Percentiles rank a stretch among this genome's conserved stretches.
Conservation (phyloP, 192 early-diverging fungal genomes). For the Umbelopsis vinacea region DNA sequence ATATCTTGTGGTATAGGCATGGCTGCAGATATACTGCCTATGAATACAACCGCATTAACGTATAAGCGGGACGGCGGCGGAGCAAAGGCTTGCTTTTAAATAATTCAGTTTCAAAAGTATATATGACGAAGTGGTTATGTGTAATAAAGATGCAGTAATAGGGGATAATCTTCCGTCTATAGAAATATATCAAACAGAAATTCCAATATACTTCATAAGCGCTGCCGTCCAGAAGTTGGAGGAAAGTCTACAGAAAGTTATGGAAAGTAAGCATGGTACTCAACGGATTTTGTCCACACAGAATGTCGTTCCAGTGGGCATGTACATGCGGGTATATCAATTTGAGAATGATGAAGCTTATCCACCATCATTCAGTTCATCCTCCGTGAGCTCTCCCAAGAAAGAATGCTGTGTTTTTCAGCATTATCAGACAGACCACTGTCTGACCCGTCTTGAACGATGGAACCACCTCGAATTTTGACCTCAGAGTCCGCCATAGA, state of each 20-base stretch:
- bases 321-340: neutral
- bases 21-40: neutral
- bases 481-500: neutral
- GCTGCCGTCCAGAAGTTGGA: too few species aligned
- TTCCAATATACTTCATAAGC: too few species aligned
- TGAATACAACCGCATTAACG: too few species aligned
- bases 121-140: too few species aligned
- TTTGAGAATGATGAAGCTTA: neutral
- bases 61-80: too few species aligned
- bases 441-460: constrained; percentile 8
- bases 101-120: neutral
- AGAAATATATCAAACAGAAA: too few species aligned
- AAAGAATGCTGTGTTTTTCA: constrained; percentile 15
- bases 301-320: neutral
- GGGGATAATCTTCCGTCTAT: too few species aligned
- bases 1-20: constrained; percentile 14
- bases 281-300: too few species aligned
- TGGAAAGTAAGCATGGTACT: too few species aligned
- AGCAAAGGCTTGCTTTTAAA: neutral
- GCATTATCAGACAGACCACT: constrained; percentile 13
- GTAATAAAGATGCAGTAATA: too few species aligned
- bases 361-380: neutral
- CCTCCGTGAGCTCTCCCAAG: constrained; percentile 2
- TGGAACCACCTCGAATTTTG: constrained; percentile 1
- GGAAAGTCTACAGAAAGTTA: too few species aligned